Base-by-base conservation (phyloP, 2,329 filamentous ascomycete species). In the Sclerotinia trifoliorum region DNA sequence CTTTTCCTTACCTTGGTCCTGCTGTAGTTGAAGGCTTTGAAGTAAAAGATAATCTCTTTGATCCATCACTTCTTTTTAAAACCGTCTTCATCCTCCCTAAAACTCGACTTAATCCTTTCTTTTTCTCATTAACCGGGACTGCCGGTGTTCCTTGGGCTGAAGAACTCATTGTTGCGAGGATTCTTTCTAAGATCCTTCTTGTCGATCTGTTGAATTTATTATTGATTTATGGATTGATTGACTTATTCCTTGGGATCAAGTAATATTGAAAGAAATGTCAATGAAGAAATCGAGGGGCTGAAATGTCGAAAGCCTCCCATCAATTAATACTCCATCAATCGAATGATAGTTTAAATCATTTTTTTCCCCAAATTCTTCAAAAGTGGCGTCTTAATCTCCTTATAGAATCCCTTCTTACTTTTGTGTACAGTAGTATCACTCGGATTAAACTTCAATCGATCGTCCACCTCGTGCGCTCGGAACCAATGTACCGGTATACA, bases 11-110 rank as follows among this genome's bases (percentile, higher is more conserved):
- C 74, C 74, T 75, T 69, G 72, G 71, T 35, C 64, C 72, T 56
- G 68, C 62, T 42, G 68, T 55, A 55, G 66, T 52, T 42, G 65
- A 17, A 35, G 65, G 44, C 46, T 68, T 72, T 26, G 65, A 54
- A 29, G 69, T 66, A 54, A 72, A 69, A 11, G 75, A 74, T 46
- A 75, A 70, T 65, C 74, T 69, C 55, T 72, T 77, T 4, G 74
- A 74, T 26, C 72, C 73, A 69, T 75, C 71, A 35, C 69, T 71
- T 66, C 68, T 73, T 65, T 73, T 75, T 65, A 76, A 66, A n/a
- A 74, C 73, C 10, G 72, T 75, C 74, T 75, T 76, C 70, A 76
- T 74, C 42, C 74, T 70, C 24, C 71, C 70, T 11, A 76, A 69
- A 21, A 74, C 67, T 46, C 70, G 73, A 42, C 70, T 71, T 58